Percentiles rank a stretch among this genome's conserved stretches.
These are phyloP conservation scores for Arabis hirsuta DNA, from an alignment of 345 rosid species.

Conservation along the genomic window DNA sequence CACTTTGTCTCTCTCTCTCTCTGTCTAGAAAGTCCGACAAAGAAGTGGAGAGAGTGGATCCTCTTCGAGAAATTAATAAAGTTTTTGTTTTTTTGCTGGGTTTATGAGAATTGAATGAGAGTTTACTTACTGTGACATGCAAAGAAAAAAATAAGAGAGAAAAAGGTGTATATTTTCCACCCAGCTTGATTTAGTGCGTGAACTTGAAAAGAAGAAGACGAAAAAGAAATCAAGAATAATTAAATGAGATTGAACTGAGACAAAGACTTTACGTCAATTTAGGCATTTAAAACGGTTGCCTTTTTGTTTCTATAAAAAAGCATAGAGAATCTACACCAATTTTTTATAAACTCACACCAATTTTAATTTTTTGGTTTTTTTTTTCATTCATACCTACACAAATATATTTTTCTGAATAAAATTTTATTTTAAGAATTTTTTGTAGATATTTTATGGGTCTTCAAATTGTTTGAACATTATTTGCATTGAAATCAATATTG, in stretches of 20 bases:
- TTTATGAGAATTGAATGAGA: conserved; percentile 26
- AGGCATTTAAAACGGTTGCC: conserved; percentile 15
- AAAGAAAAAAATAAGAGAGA: too few relatives aligned
- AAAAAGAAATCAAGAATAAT: conserved; percentile 12
- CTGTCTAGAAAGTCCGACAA: conserved; percentile 30
- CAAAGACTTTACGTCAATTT: conserved; percentile 30
- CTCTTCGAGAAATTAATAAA: not conserved
- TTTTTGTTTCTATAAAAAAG: conserved; percentile 9
- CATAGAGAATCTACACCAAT: conserved; percentile 16
- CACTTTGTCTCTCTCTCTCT: conserved; percentile 23
- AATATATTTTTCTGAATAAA: too few relatives aligned
- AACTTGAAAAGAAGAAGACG: conserved; percentile 9
- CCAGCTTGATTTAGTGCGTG: conserved; percentile 33
- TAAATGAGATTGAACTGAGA: conserved; percentile 25
- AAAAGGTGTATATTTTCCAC: conserved; percentile 26
- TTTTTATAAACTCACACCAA: not conserved
- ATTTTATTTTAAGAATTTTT: too few relatives aligned
- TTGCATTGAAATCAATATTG: too few relatives aligned
- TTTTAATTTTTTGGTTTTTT: not conserved
- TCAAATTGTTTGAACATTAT: too few relatives aligned
- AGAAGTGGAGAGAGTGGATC: conserved; percentile 40
- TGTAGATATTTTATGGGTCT: too few relatives aligned
- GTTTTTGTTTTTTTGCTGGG: conserved; percentile 16
- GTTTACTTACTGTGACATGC: conserved; percentile 14
- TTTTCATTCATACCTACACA: too few relatives aligned